Evolutionary conservation across 192 early-diverging fungal genomes (phyloP), one percentile per base, ranked within the genome.

Genomic region (Coemansia erecta): DNA sequence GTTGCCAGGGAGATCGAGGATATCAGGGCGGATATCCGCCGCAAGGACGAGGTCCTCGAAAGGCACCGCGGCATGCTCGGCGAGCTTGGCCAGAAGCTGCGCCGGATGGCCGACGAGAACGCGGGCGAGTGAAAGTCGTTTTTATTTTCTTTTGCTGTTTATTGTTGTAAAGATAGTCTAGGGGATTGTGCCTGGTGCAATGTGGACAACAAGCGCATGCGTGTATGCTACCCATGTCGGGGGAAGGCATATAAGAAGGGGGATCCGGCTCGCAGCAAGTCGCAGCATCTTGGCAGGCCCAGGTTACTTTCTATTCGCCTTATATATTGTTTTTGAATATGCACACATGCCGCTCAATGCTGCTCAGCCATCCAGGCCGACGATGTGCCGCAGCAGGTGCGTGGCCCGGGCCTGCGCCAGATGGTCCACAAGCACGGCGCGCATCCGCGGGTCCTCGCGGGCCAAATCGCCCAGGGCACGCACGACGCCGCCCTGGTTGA

Each of bases 1-100:
- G 42, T 72, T 17, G 53, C 56, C 15, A 53, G 51, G 19, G 75
- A 78, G 47, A 68, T 78, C 37, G 26, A 54, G 2, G 65, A 68
- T 8, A 51, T 78, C 15, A 60, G 57, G n/a, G 48, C 58, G n/a
- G 75, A 78, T 43, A 72, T 72, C 13, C 40, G 50, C 22, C 18
- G 42, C 9, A 78, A 78, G 22, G 58, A 68, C 19, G 46, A 58
- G 11, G 62, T 60, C 1, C 45, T 78, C 12, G 61, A 54, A 3
- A 78, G 65, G 39, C 70, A 78, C 40, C 57, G 62, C 39, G 40
- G 41, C 1, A 47, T 49, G 2, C 18, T 77, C 58, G n/a, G 17
- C 1, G 40, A 51, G 4, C 51, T 59, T 19, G 44, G 49, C 2
- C 53, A 60, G 14, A 51, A 44, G 8, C 49, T 77, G 22, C 17